Evolutionary conservation across 768 basidiomycete genomes (phyloP).

Genomic region (Daedaleopsis sinensis): DNA sequence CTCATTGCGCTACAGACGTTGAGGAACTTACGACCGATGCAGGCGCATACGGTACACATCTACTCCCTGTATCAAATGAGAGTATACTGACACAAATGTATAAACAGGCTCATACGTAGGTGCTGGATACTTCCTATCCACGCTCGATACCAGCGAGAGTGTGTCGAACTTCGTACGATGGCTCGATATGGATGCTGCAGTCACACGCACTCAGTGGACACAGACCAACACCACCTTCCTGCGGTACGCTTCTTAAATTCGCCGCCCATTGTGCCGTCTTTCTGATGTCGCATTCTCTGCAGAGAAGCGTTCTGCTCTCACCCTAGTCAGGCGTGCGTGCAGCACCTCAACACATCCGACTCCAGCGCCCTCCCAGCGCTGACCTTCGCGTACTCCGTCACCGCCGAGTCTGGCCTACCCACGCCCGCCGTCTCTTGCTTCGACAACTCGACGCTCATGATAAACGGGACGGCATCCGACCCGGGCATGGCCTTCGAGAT

Average conservation of each 20-base stretch:
- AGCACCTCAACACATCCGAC: slow-evolving; percentile 49
- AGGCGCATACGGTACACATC: slow-evolving; percentile 60
- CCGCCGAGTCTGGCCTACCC: slow-evolving; percentile 47
- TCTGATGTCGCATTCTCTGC: background rate
- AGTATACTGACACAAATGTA: background rate
- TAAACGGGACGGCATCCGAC: slow-evolving; percentile 49
- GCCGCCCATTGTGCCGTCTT: background rate
- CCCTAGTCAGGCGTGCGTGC: slow-evolving; percentile 61
- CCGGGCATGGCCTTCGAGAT: slow-evolving; percentile 78
- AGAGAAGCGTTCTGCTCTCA: slow-evolving; percentile 70
- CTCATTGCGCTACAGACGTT: slow-evolving; percentile 44
- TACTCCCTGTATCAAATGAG: background rate
- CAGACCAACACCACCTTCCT: slow-evolving; percentile 48
- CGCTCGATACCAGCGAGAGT: slow-evolving; percentile 37
- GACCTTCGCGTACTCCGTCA: slow-evolving; percentile 50
- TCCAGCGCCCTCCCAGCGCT: slow-evolving; percentile 40
- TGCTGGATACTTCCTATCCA: slow-evolving; percentile 62
- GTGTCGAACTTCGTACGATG: slow-evolving; percentile 57
- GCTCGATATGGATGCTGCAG: slow-evolving; percentile 68
- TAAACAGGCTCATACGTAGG: slow-evolving; percentile 66
- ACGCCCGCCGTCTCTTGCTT: slow-evolving; percentile 64
- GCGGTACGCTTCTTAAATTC: slow-evolving; percentile 42
- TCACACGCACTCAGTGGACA: slow-evolving; percentile 62
- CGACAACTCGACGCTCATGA: slow-evolving; percentile 53
- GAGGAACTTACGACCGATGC: slow-evolving; percentile 52